A percentile compares a stretch with the other conserved stretches of the same genome.
phyloP scores from a whole-genome alignment of 371 early-diverging fungal genomes.

The Saksenaea oblongispora region DNA sequence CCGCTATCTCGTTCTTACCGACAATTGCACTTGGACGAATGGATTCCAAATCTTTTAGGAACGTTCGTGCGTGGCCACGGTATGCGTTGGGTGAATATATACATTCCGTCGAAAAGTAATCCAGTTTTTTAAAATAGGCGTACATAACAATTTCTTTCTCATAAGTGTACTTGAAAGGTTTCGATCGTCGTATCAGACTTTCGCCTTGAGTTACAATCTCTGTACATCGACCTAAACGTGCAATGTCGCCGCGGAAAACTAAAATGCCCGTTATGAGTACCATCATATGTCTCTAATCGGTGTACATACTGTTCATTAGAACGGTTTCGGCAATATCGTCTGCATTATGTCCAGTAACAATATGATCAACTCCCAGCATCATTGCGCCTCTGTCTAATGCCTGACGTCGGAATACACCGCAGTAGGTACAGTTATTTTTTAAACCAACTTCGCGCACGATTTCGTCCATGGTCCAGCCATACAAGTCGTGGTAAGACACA shows the following conservation, averaged over 20 bases:
- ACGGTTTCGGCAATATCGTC: slow-evolving; percentile 99
- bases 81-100: slow-evolving; percentile 99
- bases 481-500: slow-evolving; percentile 94
- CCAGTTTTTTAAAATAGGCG: slow-evolving; percentile 98
- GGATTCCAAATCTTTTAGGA: slow-evolving; percentile 97
- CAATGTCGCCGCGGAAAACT: slow-evolving; percentile 98
- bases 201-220: slow-evolving; percentile 85
- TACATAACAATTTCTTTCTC: slow-evolving; percentile 99
- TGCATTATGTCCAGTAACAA: slow-evolving; percentile 99
- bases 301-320: slow-evolving; percentile 93
- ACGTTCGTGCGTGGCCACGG: slow-evolving; percentile 95
- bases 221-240: slow-evolving; percentile 94
- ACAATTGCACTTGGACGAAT: slow-evolving; percentile 92
- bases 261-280: not conserved
- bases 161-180: slow-evolving; percentile 99
- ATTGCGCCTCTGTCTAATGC: slow-evolving; percentile 97
- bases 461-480: slow-evolving; percentile 99
- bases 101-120: slow-evolving; percentile 99
- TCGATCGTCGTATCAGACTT: slow-evolving; percentile 83
- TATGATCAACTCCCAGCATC: slow-evolving; percentile 90
- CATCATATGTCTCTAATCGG: not conserved
- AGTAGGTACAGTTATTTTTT: slow-evolving; percentile 99
- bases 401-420: slow-evolving; percentile 99
- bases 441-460: slow-evolving; percentile 95
- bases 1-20: slow-evolving; percentile 44